Percentiles rank a stretch among this genome's conserved stretches.
phyloP scores from a whole-genome alignment of 2,329 filamentous ascomycete species.

The Ceratocystis huliohia region DNA sequence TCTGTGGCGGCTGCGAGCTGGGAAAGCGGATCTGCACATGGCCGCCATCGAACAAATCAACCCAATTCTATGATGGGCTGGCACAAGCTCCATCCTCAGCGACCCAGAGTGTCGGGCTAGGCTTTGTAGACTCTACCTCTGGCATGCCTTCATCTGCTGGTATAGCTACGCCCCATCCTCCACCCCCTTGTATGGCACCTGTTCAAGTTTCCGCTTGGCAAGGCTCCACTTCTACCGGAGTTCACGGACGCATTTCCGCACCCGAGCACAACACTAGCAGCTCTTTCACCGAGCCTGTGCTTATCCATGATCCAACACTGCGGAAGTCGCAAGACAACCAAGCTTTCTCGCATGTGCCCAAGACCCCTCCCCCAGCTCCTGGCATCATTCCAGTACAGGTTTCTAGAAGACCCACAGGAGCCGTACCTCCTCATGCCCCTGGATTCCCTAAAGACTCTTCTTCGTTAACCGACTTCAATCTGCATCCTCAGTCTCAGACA shows the following conservation, averaged over 20 bases:
- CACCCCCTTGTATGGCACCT: background rate
- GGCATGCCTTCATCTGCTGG: background rate
- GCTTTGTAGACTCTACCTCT: background rate
- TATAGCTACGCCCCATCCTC: background rate
- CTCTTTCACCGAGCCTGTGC: background rate
- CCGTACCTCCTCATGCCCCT: background rate
- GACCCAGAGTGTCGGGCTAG: background rate
- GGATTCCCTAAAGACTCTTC: background rate
- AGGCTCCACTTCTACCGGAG: background rate
- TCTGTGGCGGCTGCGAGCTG: slow-evolving; percentile 30
- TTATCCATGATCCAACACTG: background rate
- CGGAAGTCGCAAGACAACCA: background rate
- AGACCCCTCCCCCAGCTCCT: slow-evolving; percentile 12
- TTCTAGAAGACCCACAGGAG: slow-evolving; percentile 1
- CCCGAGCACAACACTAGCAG: too few relatives aligned
- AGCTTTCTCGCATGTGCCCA: background rate
- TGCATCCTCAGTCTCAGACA: background rate
- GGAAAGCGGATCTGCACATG: slow-evolving; percentile 24
- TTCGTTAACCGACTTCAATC: background rate
- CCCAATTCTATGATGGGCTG: background rate
- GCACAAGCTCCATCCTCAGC: background rate
- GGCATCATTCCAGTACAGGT: slow-evolving; percentile 12
- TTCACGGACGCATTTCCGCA: background rate
- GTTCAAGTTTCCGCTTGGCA: background rate
- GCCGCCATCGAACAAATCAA: slow-evolving; percentile 19